A percentile compares a stretch with the other conserved stretches of the same genome.
Conservation (phyloP, 176 grass and related monocot genomes). For the Tillandsia leiboldiana region DNA sequence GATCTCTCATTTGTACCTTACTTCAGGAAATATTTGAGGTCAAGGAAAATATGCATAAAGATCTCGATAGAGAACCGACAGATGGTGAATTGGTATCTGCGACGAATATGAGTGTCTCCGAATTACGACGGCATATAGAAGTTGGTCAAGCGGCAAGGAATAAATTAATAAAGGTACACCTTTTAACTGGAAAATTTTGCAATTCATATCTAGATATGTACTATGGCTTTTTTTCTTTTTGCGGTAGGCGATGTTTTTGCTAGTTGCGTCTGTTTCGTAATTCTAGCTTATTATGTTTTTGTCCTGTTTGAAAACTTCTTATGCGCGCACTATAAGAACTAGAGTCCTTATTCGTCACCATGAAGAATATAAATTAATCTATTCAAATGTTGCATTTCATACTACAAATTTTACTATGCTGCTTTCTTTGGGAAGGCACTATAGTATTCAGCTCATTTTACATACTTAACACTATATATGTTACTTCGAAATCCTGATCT, state of each 20-base stretch:
- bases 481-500: too few species aligned
- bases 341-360: too few species aligned
- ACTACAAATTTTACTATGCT: too few species aligned
- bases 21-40: slow-evolving; percentile 5
- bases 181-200: neutral
- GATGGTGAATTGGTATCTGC: slow-evolving; percentile 43
- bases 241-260: neutral
- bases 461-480: too few species aligned
- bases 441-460: too few species aligned
- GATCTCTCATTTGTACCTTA: neutral
- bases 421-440: too few species aligned
- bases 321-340: too few species aligned
- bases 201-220: neutral
- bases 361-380: too few species aligned
- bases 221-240: too few species aligned
- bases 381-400: too few species aligned
- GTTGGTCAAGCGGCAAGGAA: slow-evolving; percentile 54
- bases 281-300: neutral
- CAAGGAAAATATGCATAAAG: slow-evolving; percentile 36
- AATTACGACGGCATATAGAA: slow-evolving; percentile 34
- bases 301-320: neutral
- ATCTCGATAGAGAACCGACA: slow-evolving; percentile 42
- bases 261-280: neutral
- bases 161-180: slow-evolving; percentile 65
- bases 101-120: slow-evolving; percentile 34